Evolutionary conservation across 2,329 filamentous ascomycete genomes (phyloP).

Genomic region (Fusarium coffeatum): DNA sequence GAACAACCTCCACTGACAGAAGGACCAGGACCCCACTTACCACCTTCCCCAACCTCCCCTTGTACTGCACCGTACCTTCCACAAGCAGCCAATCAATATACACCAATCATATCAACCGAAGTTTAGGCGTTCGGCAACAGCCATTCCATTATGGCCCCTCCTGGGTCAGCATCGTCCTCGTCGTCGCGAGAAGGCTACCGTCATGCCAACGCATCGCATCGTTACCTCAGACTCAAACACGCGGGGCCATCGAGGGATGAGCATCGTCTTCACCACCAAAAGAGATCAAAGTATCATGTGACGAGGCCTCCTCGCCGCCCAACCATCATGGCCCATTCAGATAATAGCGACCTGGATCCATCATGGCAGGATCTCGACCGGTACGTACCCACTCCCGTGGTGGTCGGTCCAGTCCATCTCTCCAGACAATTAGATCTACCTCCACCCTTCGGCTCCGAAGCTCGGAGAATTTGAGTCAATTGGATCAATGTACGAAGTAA

Average conservation of each 20-base stretch:
- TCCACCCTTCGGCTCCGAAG: slow-evolving; percentile 40
- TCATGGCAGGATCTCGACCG: slow-evolving; percentile 82
- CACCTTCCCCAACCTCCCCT: slow-evolving; percentile 1
- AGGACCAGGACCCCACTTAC: slow-evolving; percentile 22
- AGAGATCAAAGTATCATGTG: slow-evolving; percentile 44
- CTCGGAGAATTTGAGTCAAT: slow-evolving; percentile 17
- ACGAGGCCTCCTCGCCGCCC: slow-evolving; percentile 42
- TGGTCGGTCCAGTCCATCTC: slow-evolving; percentile 8
- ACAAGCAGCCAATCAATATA: slow-evolving; percentile 36
- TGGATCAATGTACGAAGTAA: background rate
- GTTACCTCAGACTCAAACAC: slow-evolving; percentile 49
- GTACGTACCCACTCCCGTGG: slow-evolving; percentile 60
- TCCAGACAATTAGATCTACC: slow-evolving; percentile 18
- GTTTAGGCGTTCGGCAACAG: slow-evolving; percentile 41
- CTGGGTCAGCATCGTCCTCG: slow-evolving; percentile 41
- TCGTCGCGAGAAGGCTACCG: slow-evolving; percentile 37
- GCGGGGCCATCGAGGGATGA: slow-evolving; percentile 39
- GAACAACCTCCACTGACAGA: slow-evolving; percentile 13
- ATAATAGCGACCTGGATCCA: slow-evolving; percentile 61
- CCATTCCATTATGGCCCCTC: slow-evolving; percentile 43
- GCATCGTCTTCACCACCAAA: slow-evolving; percentile 26
- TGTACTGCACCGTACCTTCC: background rate
- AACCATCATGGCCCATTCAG: slow-evolving; percentile 53
- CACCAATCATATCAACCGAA: slow-evolving; percentile 29
- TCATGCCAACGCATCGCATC: slow-evolving; percentile 45